Base-by-base conservation (phyloP, 495 filamentous ascomycete species). In the Trichoderma virens region DNA sequence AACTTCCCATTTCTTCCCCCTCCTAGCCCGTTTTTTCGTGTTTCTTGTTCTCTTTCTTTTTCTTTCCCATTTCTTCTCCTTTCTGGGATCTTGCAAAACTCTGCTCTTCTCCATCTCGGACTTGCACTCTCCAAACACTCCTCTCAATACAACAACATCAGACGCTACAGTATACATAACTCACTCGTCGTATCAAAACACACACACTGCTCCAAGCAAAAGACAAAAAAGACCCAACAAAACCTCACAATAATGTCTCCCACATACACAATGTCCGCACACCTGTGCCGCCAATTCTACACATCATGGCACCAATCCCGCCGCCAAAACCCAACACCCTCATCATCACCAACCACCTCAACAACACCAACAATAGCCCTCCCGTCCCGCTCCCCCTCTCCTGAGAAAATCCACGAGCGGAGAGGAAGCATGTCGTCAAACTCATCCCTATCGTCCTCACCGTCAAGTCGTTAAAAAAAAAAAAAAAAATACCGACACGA, bases 251-350 rank as follows among this genome's bases (percentile, higher is more conserved):
- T 3, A 59, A 82, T 82, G 79, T 77, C 78, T 63, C 79, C 79
- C 61, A 81, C 79, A 16, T 78, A 82, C 71, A 82, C 79, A 61
- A 81, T 82, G 78, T 78, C 78, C 7, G 78, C 78, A 70, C 79
- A 82, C 64, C 68, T 82, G 69, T 81, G 79, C 77, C 79, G 77
- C 70, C 70, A 81, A 65, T 81, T 82, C 69, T 76, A 74, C 73
- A 71, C 74, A 38, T 80, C 79, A 5, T 80, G 77, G 75, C 65
- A 70, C 62, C 77, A 78, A 61, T 72, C 73, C 38, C 68, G 54
- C 31, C 63, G 59, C 14, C 61, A 56, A 30, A 51, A 25, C 45
- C 18, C 51, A 9, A 28, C 51, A 11, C 9, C 61, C 23, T 8
- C n/a, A 41, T 25, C 27, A 39, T 3, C 61, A 43, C 3, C 18